Evolutionary conservation across 2,329 filamentous ascomycete species (phyloP).

Genomic region (Colletotrichum orbiculare): DNA sequence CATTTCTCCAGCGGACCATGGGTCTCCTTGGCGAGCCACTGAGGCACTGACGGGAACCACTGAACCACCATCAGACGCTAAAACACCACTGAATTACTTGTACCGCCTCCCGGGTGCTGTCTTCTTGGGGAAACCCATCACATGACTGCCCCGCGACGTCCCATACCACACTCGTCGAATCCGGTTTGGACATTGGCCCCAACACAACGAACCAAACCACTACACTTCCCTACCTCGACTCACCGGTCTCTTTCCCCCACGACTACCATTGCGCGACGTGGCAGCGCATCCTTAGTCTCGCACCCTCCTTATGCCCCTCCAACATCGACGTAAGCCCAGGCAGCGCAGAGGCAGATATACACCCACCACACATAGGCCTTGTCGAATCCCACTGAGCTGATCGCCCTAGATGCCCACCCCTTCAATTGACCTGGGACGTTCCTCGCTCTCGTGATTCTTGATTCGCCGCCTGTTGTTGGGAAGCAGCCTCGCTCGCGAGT

Average conservation of each 20-base stretch:
- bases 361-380: not conserved
- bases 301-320: not conserved
- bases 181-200: slow-evolving; percentile 7
- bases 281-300: slow-evolving; percentile 31
- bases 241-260: slow-evolving; percentile 7
- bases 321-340: slow-evolving; percentile 12
- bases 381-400: not conserved
- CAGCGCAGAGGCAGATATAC: slow-evolving; percentile 17
- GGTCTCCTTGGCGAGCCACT: no score
- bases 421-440: slow-evolving; percentile 1
- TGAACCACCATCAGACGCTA: no score
- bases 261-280: slow-evolving; percentile 30
- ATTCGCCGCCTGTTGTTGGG: slow-evolving; percentile 8
- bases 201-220: not conserved
- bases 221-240: slow-evolving; percentile 1
- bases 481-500: slow-evolving; percentile 1
- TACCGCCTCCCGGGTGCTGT: not conserved
- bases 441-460: not conserved
- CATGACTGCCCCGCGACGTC: slow-evolving; percentile 36
- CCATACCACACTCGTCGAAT: slow-evolving; percentile 14
- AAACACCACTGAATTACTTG: no score
- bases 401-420: not conserved
- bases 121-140: slow-evolving; percentile 21
- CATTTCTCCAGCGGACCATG: not conserved
- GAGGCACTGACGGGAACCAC: no score